Conservation (phyloP, 2,329 filamentous ascomycete genomes). For the Colletotrichum orbiculare region DNA sequence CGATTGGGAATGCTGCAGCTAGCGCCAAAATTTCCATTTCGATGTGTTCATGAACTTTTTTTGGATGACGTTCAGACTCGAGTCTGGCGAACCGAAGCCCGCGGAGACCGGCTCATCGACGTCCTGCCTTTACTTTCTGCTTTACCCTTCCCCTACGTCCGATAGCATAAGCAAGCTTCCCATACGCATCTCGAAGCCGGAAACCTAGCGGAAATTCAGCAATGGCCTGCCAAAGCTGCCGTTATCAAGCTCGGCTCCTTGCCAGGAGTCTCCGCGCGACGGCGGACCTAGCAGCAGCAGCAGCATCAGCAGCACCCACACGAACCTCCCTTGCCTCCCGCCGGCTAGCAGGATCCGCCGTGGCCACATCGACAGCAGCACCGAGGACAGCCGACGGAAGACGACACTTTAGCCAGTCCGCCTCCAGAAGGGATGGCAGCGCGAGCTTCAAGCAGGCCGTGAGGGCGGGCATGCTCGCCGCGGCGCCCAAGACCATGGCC, state of each 20-base stretch:
- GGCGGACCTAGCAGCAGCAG: constrained; percentile 24
- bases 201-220: not conserved
- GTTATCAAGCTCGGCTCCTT: constrained; percentile 54
- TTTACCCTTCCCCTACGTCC: not conserved
- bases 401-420: constrained; percentile 52
- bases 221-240: constrained; percentile 64
- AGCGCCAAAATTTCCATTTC: constrained; percentile 36
- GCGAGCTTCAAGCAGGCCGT: constrained; percentile 30
- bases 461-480: constrained; percentile 28
- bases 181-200: not conserved
- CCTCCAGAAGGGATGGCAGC: constrained; percentile 38
- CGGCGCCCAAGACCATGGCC: constrained; percentile 34
- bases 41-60: constrained; percentile 37
- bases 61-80: constrained; percentile 38
- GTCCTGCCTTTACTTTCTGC: too few relatives aligned
- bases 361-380: constrained; percentile 10
- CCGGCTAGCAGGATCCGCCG: constrained; percentile 7
- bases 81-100: constrained; percentile 17
- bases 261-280: constrained; percentile 43
- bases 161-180: too few relatives aligned
- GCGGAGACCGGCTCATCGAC: not conserved
- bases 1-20: constrained; percentile 23
- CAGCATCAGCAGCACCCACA: constrained; percentile 18
- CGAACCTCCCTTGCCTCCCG: constrained; percentile 17
- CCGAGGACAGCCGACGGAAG: constrained; percentile 31